Evolutionary conservation across 2,329 filamentous ascomycete genomes (phyloP).

Genomic region (Pyrenochaeta sp.): DNA sequence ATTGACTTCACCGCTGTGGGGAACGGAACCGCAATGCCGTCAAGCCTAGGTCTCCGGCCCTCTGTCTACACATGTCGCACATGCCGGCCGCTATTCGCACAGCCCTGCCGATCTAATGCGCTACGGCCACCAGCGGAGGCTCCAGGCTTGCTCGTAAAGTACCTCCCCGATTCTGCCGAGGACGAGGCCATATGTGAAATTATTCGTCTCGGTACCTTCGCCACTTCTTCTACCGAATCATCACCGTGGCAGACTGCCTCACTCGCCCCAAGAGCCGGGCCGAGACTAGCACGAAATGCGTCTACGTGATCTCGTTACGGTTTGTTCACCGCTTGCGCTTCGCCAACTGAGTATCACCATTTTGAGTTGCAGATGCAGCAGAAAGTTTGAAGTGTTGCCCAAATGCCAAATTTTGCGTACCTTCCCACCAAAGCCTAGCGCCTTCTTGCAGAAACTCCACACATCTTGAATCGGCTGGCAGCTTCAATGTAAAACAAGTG

Average conservation of each 20-base stretch:
- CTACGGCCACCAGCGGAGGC: slow-evolving; percentile 39
- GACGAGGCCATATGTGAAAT: slow-evolving; percentile 19
- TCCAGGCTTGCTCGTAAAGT: slow-evolving; percentile 28
- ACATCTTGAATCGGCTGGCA: too few relatives aligned
- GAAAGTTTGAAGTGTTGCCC: not conserved
- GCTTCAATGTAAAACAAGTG: too few relatives aligned
- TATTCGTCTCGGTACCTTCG: slow-evolving; percentile 18
- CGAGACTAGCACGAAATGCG: not conserved
- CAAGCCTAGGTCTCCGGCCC: not conserved
- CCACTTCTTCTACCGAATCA: slow-evolving; percentile 18
- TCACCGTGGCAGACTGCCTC: not conserved
- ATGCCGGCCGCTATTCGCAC: slow-evolving; percentile 20
- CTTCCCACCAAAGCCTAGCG: not conserved
- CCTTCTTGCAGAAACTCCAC: not conserved
- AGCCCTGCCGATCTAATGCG: slow-evolving; percentile 23
- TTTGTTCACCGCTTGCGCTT: not conserved
- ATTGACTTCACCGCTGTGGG: not conserved
- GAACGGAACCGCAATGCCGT: not conserved
- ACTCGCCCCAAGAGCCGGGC: not conserved
- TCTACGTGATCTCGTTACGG: not conserved
- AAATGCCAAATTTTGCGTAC: not conserved
- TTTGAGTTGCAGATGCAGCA: not conserved
- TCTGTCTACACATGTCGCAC: slow-evolving; percentile 14
- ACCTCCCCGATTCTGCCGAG: slow-evolving; percentile 32
- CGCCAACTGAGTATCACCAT: not conserved